Evolutionary conservation across 768 basidiomycete species (phyloP).

Genomic region (Termitomyces sp.): DNA sequence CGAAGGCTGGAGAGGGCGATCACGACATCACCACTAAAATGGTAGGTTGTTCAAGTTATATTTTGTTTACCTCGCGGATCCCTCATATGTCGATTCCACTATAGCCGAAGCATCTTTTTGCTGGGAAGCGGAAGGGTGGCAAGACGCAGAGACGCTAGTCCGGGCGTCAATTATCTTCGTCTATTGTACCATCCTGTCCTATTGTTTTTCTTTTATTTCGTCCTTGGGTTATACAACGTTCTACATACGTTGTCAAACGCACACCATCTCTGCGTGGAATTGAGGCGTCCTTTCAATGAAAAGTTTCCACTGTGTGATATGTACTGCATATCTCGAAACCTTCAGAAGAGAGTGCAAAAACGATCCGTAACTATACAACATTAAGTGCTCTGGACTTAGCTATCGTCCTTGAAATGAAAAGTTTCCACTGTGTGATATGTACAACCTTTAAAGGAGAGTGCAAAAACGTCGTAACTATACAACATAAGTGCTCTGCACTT

Average conservation of each 20-base stretch:
- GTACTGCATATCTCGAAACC: background rate
- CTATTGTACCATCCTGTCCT: constrained; percentile 14
- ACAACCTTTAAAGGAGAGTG: too few species aligned
- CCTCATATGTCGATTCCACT: constrained; percentile 11
- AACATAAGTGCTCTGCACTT: background rate
- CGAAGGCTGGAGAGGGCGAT: constrained; percentile 90
- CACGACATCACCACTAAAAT: constrained; percentile 79
- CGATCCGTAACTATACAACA: too few species aligned
- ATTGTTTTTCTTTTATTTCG: background rate
- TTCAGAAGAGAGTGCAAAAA: too few species aligned
- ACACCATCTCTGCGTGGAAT: background rate
- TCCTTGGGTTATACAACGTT: background rate
- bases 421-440: too few species aligned
- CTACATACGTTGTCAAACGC: background rate
- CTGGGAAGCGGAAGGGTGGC: constrained; percentile 82
- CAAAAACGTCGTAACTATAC: too few species aligned
- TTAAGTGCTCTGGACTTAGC: too few species aligned
- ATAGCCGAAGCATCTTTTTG: constrained; percentile 83
- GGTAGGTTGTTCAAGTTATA: constrained; percentile 41
- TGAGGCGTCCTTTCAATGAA: background rate
- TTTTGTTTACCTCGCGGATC: constrained; percentile 7
- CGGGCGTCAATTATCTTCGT: constrained; percentile 1
- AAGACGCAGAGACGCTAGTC: constrained; percentile 75
- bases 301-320: background rate
- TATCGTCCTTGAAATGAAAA: too few species aligned